Conservation (phyloP, 371 early-diverging fungal genomes). For the Mucor velutinosus region DNA sequence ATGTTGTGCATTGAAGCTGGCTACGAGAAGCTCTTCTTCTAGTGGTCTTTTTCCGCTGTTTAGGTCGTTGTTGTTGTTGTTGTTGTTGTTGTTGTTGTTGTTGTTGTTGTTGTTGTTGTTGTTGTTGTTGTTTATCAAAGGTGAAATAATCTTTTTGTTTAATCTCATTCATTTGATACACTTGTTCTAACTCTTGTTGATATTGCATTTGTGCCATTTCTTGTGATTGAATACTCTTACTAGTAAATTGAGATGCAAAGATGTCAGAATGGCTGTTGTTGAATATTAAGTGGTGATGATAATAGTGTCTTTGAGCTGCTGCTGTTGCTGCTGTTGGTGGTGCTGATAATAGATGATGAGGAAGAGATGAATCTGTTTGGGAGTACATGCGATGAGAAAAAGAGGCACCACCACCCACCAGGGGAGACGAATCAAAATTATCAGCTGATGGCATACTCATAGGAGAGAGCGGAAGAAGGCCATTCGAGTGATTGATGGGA, state of each 20-base stretch:
- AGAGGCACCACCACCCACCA: background rate
- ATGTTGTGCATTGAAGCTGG: conserved; percentile 10
- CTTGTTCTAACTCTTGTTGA: background rate
- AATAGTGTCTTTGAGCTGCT: background rate
- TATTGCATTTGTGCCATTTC: background rate
- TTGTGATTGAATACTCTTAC: background rate
- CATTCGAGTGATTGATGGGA: background rate
- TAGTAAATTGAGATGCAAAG: background rate
- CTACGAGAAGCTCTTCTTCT: conserved; percentile 3
- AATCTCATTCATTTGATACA: background rate
- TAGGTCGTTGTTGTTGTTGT: background rate
- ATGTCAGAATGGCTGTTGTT: background rate
- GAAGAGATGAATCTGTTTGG: background rate
- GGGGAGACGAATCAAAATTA: conserved; percentile 4
- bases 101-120: background rate
- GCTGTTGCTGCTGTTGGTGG: background rate
- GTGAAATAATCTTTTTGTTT: background rate
- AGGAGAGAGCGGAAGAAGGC: conserved; percentile 7
- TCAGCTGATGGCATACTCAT: conserved; percentile 5
- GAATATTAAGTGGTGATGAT: background rate
- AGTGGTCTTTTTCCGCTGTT: background rate
- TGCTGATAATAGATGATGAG: background rate
- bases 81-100: background rate
- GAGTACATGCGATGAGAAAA: background rate
- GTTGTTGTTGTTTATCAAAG: background rate